Evolutionary conservation across 371 early-diverging fungal genomes (phyloP), one percentile per base, ranked within the genome.

Genomic region (Haplosporangium sp.): DNA sequence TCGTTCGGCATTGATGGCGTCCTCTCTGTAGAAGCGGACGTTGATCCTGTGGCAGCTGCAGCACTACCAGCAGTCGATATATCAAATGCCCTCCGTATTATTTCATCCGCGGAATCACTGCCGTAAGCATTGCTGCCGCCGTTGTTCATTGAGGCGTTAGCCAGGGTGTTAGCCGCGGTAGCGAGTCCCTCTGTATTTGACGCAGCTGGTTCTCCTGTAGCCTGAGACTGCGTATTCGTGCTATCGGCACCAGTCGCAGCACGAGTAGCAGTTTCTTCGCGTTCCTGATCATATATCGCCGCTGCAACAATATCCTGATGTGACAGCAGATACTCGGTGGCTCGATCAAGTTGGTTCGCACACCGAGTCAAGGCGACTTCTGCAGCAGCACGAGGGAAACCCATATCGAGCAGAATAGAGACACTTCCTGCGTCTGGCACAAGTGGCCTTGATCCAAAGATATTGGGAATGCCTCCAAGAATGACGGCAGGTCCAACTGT

Each of bases 271-370:
- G 81, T 60, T 6, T 64, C 82, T 45, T 64, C 64, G 18, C 77
- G 64, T 13, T 74, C 76, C 51, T 70, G 62, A 21, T 73, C 81
- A 13, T 73, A 68, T 47, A 62, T 57, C 2, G 83, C 80, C 0
- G 83, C 74, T 6, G 86, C 83, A 18, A 87, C 81, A 36, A 86
- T 65, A 47, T 88, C 86, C 6, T 95, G 95, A 65, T 97, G 92
- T 9, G 88, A 89, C 40, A 97, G 80, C 42, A 98, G 76, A 60
- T 95, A 96, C 59, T 98, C 96, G 0, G 96, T 92, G 1, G 98
- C 98, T 23, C 96, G 86, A 6, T 87, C 87, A 0, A 96, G 83
- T 67, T 93, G 93, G 68, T 97, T 97, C 16, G 83, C 85, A 66
- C 90, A 92, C 0, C 95, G 89, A n/a, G 87, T 81, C 59, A 97